Conservation (phyloP, 371 early-diverging fungal species). For the Mucor ambiguus region DNA sequence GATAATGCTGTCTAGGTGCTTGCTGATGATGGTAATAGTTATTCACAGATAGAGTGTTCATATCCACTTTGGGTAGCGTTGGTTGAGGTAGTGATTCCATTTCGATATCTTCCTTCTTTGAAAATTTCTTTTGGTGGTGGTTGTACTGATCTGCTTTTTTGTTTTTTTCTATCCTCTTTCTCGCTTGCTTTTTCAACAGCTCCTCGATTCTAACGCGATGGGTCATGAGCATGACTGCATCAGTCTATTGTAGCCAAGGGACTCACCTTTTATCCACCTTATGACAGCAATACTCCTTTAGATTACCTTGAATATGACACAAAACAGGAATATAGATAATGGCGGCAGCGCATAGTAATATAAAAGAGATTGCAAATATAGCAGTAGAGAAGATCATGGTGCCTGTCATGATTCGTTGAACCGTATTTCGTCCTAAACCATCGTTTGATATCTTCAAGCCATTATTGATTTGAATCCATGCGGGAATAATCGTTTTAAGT, state of each 20-base stretch:
- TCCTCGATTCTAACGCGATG: conserved; percentile 26
- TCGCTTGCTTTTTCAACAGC: conserved; percentile 35
- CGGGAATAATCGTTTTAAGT: conserved; percentile 33
- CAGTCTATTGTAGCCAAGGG: conserved; percentile 4
- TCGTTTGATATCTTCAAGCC: conserved; percentile 25
- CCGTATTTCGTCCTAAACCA: conserved; percentile 45
- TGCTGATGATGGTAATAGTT: not conserved
- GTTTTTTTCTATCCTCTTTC: conserved; percentile 24
- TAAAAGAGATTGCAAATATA: conserved; percentile 54
- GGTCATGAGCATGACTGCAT: not conserved
- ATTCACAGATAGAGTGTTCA: not conserved
- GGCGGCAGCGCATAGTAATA: conserved; percentile 63
- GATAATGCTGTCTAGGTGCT: conserved; percentile 2
- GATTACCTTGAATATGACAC: conserved; percentile 81
- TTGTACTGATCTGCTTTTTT: not conserved
- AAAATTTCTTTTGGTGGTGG: conserved; percentile 1
- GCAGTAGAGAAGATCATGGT: conserved; percentile 48
- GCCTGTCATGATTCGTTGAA: conserved; percentile 46
- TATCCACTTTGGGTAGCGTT: conserved; percentile 22
- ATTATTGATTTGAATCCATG: conserved; percentile 40
- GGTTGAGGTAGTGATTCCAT: conserved; percentile 30
- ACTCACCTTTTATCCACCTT: conserved; percentile 84
- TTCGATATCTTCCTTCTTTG: conserved; percentile 21
- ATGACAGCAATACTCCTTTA: conserved; percentile 92
- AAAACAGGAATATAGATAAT: conserved; percentile 82